Evolutionary conservation across 2,329 filamentous ascomycete species (phyloP), one percentile per base, ranked within the genome.

Genomic region (Sarocladiaceae sp.): DNA sequence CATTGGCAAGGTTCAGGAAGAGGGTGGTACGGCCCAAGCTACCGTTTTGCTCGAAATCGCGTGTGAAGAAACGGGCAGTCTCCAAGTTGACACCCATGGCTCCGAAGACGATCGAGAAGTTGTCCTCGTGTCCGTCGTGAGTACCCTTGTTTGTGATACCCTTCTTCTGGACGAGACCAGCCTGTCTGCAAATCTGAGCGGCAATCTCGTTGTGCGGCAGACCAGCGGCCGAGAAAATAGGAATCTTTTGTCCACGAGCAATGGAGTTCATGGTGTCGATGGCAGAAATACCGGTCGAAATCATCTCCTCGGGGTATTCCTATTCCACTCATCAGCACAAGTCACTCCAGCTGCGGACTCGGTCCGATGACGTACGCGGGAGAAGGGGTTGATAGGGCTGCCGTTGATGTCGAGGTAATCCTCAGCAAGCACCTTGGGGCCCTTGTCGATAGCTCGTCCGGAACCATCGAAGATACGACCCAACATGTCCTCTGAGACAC

Each of bases 41-140:
- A 62, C 95, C 95, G 73, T 99, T 99, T 82, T 99, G 91, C 73
- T 99, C 94, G 66, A 99, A 99, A 66, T 99, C 94, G 60, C 90
- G 84, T 33, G 93, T 97, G 79, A 99, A 99, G 83, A 99, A 99
- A 63, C 94, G 88, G 64, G 88, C 90, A 28, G 94, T 99, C 71
- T 99, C 94, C 86, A 99, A 85, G 78, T 99, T 99, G 63, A 99
- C 94, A 91, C 94, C 94, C 94, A 99, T 99, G 66, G 94, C 94
- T 67, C 90, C 95, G 69, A 99, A 99, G 53, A 99, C 94, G 65
- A 99, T 99, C 55, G 92, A 97, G 82, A 99, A 99, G 79, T 99
- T 99, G 67, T 99, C 94, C 66, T 97, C 91, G 73, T 99, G 94
- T 53, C 86, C 92, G 66, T 99, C 95, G 67, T 99, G 94, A 23